A percentile compares a stretch with the other conserved stretches of the same genome.
These are phyloP conservation scores for Trichoderma endophyticum DNA, from an alignment of 2,329 filamentous ascomycete genomes.

Conservation along the genomic window DNA sequence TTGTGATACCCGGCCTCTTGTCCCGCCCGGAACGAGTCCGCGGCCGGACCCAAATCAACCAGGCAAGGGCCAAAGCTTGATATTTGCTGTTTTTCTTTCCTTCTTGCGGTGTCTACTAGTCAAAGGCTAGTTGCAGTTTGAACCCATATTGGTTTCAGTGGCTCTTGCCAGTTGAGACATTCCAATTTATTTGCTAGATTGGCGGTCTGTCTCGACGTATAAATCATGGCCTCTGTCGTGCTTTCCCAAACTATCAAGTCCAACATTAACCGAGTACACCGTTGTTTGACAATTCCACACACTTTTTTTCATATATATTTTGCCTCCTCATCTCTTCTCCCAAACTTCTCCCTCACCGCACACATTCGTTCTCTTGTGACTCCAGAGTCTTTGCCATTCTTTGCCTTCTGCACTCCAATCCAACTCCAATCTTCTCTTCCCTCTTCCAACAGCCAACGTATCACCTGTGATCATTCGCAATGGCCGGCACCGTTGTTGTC, in stretches of 20 bases:
- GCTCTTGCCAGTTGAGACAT: background rate
- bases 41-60: background rate
- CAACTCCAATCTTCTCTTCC: background rate
- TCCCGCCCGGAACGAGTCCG: background rate
- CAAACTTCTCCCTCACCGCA: background rate
- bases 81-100: background rate
- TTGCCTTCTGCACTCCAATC: background rate
- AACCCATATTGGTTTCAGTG: background rate
- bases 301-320: background rate
- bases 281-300: background rate
- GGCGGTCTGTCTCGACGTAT: background rate
- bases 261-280: background rate
- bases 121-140: background rate
- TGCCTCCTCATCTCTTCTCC: background rate
- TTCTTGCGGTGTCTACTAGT: background rate
- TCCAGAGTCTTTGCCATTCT: background rate
- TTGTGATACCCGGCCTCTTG: background rate
- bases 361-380: background rate
- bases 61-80: background rate
- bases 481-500: conserved; percentile 24
- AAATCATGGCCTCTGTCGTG: background rate
- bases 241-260: background rate
- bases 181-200: background rate
- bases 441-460: background rate
- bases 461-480: conserved; percentile 3